Percentiles rank a stretch among this genome's conserved stretches.
Evolutionary conservation across 352 stramenopile species (phyloP).

Genomic region (Phytophthora sansomeana): DNA sequence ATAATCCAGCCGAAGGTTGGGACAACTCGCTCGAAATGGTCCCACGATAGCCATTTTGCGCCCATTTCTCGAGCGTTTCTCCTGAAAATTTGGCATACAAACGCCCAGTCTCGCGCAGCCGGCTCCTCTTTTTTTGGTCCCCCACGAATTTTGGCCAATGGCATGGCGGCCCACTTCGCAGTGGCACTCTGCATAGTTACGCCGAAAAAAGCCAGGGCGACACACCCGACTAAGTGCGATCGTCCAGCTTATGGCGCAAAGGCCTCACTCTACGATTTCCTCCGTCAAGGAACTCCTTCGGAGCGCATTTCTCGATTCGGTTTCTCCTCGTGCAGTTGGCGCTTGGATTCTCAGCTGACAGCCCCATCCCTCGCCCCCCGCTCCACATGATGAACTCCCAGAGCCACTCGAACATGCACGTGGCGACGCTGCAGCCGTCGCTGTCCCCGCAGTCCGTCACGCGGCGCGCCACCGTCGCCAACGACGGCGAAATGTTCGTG

Average conservation of each 20-base stretch:
- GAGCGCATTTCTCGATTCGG: conserved; percentile 29
- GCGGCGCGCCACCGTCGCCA: conserved; percentile 46
- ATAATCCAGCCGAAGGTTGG: neutral
- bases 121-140: conserved; percentile 14
- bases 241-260: neutral
- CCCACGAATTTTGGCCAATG: conserved; percentile 25
- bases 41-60: neutral
- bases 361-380: neutral
- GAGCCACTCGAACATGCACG: conserved; percentile 44
- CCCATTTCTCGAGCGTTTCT: conserved; percentile 17
- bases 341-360: conserved; percentile 8
- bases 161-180: neutral
- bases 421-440: conserved; percentile 48
- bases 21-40: neutral
- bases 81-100: conserved; percentile 19
- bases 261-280: conserved; percentile 4
- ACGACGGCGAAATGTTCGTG: conserved; percentile 41
- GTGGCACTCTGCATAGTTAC: conserved; percentile 23
- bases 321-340: conserved; percentile 19
- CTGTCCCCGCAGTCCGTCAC: conserved; percentile 53
- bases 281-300: conserved; percentile 15
- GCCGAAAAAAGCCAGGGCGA: conserved; percentile 16
- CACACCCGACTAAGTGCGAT: neutral
- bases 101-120: neutral
- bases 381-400: conserved; percentile 35